Base-by-base conservation (phyloP, 441 rosid species). In the Brassica hybrid region DNA sequence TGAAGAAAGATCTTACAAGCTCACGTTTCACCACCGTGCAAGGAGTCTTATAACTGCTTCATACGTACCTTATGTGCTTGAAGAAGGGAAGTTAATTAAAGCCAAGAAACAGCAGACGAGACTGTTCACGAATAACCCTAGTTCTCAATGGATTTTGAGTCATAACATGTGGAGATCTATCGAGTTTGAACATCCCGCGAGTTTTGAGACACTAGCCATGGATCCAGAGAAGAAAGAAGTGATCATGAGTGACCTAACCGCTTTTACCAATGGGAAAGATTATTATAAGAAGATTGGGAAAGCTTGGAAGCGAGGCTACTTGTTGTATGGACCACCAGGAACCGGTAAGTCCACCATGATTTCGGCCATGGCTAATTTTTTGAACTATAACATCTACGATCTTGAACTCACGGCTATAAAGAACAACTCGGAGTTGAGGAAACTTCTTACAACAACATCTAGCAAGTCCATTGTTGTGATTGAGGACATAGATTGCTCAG, bases 311-410 rank as follows among this genome's bases (percentile, higher is more conserved):
- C 77, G 93, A 79, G 94, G 97, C 65, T 87, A 88, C 67, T 85
- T 91, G 74, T 85, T 91, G 32, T 85, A 85, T 41, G 93, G 92
- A 17, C 92, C 97, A 1, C 92, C 94, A 0, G 94, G 97, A 21
- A 91, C 97, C 0, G 94, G 94, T 19, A 90, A 92, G 69, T 90
- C 94, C 4, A 90, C 93, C 0, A 90, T 92, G 97, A 83, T 92
- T 25, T 92, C 94, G 66, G 94, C 94, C 17, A 91, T 88, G 93
- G 93, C 92, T 6, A 90, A 90, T 79, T 77, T 82, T 79, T 71
- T 90, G 76, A 89, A 86, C 76, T 92, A 90, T 60, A 88, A 90
- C 76, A 91, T 90, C 30, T 88, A 90, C 56, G 94, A 90, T 76
- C 86, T 91, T 1, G 91, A 90, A 74, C 91, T 90, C 61, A 88